Evolutionary conservation across 352 stramenopile species (phyloP).

Genomic region (Globisporangium polare): DNA sequence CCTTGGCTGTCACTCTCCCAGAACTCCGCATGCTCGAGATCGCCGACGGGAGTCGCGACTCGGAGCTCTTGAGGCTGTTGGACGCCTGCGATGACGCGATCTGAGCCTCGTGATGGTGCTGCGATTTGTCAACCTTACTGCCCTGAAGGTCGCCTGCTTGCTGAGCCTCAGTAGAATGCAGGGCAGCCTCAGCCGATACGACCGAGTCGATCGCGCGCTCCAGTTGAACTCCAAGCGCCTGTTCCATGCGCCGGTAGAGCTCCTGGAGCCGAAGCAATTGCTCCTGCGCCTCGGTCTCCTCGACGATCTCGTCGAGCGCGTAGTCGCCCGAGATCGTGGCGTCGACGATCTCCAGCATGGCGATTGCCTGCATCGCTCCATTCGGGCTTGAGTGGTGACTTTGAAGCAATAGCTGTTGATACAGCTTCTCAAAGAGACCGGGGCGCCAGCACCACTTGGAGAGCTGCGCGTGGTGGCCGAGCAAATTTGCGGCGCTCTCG

Average conservation of each 20-base stretch:
- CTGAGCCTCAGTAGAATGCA: constrained; percentile 4
- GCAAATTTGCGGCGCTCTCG: constrained; percentile 18
- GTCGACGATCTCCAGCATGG: constrained; percentile 29
- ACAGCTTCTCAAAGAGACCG: constrained; percentile 24
- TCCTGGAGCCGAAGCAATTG: constrained; percentile 10
- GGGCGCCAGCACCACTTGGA: constrained; percentile 58
- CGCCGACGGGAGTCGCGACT: constrained; percentile 7
- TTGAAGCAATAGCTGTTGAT: constrained; percentile 17
- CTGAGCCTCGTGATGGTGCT: background rate
- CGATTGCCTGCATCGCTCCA: constrained; percentile 12
- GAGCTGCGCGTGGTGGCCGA: constrained; percentile 29
- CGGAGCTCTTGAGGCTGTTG: constrained; percentile 3
- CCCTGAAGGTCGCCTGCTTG: background rate
- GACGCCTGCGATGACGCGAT: constrained; percentile 7
- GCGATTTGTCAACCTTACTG: background rate
- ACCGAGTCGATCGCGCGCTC: constrained; percentile 25
- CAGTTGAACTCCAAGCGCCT: constrained; percentile 22
- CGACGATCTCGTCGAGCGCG: constrained; percentile 35
- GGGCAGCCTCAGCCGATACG: constrained; percentile 12
- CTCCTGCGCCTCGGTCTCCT: constrained; percentile 20
- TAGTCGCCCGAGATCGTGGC: constrained; percentile 23
- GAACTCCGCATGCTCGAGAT: constrained; percentile 8
- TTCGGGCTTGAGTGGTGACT: background rate
- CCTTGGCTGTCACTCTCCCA: background rate
- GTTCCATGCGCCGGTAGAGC: constrained; percentile 24